Evolutionary conservation across 768 basidiomycete species (phyloP).

Genomic region (Saitozyma sp.): DNA sequence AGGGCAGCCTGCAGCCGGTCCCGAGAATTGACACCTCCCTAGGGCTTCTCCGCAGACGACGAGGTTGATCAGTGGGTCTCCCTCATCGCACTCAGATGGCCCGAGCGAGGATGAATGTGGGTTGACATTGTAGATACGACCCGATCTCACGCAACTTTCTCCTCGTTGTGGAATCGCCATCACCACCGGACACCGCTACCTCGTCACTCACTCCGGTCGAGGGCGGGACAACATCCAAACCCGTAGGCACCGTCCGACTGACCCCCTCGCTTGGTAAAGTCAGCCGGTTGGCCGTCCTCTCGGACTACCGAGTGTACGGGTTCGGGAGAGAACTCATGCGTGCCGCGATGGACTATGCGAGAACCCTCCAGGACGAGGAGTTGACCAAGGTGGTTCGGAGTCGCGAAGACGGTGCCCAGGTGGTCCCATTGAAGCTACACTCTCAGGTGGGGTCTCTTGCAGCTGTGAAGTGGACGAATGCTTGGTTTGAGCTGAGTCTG

Average conservation of each 20-base stretch:
- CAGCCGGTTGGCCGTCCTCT: conserved; percentile 36
- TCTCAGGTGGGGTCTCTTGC: conserved; percentile 23
- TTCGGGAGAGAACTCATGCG: conserved; percentile 41
- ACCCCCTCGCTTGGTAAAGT: conserved; percentile 35
- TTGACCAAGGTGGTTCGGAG: conserved; percentile 9
- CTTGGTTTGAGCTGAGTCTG: not conserved
- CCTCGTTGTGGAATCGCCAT: conserved; percentile 23
- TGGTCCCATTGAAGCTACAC: conserved; percentile 24
- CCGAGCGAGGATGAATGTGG: not conserved
- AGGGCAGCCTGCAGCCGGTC: not conserved
- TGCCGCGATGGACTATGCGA: conserved; percentile 28
- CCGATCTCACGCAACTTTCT: conserved; percentile 36
- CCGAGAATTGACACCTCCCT: conserved; percentile 1
- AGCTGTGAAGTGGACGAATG: not conserved
- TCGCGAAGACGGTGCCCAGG: conserved; percentile 3
- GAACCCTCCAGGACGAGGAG: conserved; percentile 7
- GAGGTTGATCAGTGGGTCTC: conserved; percentile 46
- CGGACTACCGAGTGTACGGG: conserved; percentile 37
- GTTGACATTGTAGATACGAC: conserved; percentile 23
- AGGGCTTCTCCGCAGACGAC: conserved; percentile 46
- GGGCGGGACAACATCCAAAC: conserved; percentile 17
- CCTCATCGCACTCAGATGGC: not conserved
- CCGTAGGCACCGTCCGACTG: conserved; percentile 41
- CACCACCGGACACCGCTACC: conserved; percentile 22
- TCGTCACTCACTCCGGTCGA: not conserved